A percentile compares a stretch with the other conserved stretches of the same genome.
phyloP scores from a whole-genome alignment of 495 filamentous ascomycete genomes.

The Hypoxylon fragiforme region DNA sequence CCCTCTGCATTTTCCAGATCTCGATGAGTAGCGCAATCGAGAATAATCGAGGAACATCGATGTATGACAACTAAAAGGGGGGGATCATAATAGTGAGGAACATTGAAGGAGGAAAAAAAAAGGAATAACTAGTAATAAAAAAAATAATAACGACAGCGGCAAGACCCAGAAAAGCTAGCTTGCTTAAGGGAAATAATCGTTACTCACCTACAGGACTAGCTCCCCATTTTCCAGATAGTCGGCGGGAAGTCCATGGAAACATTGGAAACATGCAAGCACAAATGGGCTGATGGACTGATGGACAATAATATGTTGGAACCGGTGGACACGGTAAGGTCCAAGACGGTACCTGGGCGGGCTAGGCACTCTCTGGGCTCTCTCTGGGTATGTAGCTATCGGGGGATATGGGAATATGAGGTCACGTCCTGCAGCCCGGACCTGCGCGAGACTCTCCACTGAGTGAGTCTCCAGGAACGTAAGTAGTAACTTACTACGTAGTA shows the following conservation, averaged over 20 bases:
- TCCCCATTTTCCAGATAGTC: slow-evolving; percentile 11
- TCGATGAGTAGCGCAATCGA: slow-evolving; percentile 38
- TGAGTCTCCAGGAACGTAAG: slow-evolving; percentile 26
- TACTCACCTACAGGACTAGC: slow-evolving; percentile 31
- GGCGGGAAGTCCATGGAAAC: slow-evolving; percentile 18
- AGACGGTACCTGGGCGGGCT: too few relatives aligned
- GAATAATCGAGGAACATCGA: slow-evolving; percentile 33
- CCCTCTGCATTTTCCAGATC: slow-evolving; percentile 37
- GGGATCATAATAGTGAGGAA: neutral
- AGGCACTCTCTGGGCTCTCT: too few relatives aligned
- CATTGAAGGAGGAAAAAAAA: neutral
- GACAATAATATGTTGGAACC: slow-evolving; percentile 22
- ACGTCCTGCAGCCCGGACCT: slow-evolving; percentile 25
- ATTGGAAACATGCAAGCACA: slow-evolving; percentile 28
- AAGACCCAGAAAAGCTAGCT: slow-evolving; percentile 33
- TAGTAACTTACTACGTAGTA: too few relatives aligned
- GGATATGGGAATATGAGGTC: slow-evolving; percentile 15
- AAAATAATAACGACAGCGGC: neutral
- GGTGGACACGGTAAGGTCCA: slow-evolving; percentile 20
- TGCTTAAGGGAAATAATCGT: slow-evolving; percentile 18
- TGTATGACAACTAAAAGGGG: slow-evolving; percentile 29
- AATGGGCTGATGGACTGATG: slow-evolving; percentile 34
- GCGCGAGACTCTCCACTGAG: slow-evolving; percentile 14
- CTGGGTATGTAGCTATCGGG: slow-evolving; percentile 34
- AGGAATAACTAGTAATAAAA: neutral